A percentile compares a stretch with the other conserved stretches of the same genome.
Conservation (phyloP, 768 basidiomycete genomes). For the Pisolithus tinctorius region DNA sequence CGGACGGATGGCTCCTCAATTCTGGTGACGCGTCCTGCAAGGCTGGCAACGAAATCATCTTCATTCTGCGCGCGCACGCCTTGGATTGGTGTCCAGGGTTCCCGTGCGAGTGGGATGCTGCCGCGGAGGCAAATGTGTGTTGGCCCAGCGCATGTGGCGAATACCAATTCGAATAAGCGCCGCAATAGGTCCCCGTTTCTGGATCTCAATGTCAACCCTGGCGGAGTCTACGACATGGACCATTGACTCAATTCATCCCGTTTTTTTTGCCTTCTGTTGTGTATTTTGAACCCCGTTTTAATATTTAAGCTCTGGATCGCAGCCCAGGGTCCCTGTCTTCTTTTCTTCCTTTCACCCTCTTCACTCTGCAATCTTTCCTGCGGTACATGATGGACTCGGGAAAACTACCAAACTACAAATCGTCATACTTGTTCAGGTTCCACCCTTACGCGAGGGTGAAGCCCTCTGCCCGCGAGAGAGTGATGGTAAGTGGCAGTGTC, state of each 20-base stretch:
- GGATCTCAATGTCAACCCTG: too few species aligned
- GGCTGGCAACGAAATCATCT: too few species aligned
- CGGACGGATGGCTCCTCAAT: too few species aligned
- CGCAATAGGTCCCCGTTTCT: too few species aligned
- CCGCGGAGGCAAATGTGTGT: too few species aligned
- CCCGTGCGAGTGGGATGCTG: too few species aligned
- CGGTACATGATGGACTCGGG: not conserved
- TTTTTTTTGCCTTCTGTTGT: not conserved
- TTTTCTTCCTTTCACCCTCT: not conserved
- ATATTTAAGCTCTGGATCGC: slow-evolving; percentile 1
- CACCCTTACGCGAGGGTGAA: slow-evolving; percentile 8
- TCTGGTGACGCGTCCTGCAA: too few species aligned
- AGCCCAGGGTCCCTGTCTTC: not conserved
- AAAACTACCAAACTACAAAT: slow-evolving; percentile 6
- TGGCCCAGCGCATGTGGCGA: too few species aligned
- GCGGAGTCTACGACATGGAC: not conserved
- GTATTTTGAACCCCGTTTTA: not conserved
- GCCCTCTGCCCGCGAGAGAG: slow-evolving; percentile 2
- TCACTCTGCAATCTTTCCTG: not conserved
- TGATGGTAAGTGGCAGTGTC: not conserved
- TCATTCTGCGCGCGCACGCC: too few species aligned
- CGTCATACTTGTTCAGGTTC: slow-evolving; percentile 6
- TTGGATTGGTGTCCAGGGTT: too few species aligned
- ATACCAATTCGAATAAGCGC: too few species aligned
- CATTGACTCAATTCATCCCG: not conserved